Base-by-base conservation (phyloP, 805 yeast genomes). In the Schwanniomyces sp. region DNA sequence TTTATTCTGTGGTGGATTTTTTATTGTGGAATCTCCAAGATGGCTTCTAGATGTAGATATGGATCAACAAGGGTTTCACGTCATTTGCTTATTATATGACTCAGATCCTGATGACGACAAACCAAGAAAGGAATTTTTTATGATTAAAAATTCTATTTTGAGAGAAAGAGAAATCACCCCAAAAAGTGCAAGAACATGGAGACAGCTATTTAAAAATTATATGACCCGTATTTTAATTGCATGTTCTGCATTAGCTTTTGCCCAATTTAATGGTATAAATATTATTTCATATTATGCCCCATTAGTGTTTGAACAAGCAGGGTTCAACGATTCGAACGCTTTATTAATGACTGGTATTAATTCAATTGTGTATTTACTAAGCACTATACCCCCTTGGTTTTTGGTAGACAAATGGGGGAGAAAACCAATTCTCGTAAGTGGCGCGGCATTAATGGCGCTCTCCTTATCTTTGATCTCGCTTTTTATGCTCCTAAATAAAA, bases 11-110 rank as follows among this genome's bases (percentile, higher is more conserved):
- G 97, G 97, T 3, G 85, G 96, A 1, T 80, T 84, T 45, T 74
- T 86, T 49, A 82, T 91, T 34, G 91, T 88, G 5, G 97, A 91
- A 59, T 84, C 91, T 42, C 97, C 97, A 5, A 76, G 96, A 54
- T 91, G 96, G 96, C 72, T 91, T 44, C 69, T 91, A 32, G 91
- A 88, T 62, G 85, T 86, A 51, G 96, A 90, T 61, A 80, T 76
- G 53, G 89, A 85, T 51, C 79, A 75, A 44, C 75, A 76, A 49
- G 84, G 83, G 4, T 77, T 69, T 48, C 61, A 72, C 50, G 64
- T 65, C 10, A 52, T 61, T 32, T 45, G 61, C 28, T 54, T 59
- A 41, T 50, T 61, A 29, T 63, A 59, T 39, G 68, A 64, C 49
- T 64, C 68, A 16, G 58, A 66, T 26, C 57, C 59, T 8, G 69